Evolutionary conservation across 306 rosid genomes (phyloP), one percentile per base, ranked within the genome.

Genomic region (Adenanthera pavonina): DNA sequence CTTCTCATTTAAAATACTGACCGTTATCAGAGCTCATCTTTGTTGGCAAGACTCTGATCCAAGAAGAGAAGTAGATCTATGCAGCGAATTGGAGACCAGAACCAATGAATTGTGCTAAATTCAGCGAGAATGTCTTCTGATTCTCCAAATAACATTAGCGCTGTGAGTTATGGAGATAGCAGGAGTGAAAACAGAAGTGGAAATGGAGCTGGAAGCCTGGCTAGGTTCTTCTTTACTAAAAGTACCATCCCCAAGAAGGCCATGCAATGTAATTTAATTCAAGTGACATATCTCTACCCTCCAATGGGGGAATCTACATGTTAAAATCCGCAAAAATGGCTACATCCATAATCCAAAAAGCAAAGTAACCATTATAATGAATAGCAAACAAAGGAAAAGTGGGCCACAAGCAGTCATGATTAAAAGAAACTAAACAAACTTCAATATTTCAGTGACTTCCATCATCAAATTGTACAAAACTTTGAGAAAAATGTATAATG

Each of bases 301-400:
- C 97, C 74, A 91, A 70, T 46, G 95, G 94, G 72, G 98, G 98
- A 94, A 94, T 80, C 97, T 94, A 78, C 97, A 92, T 9, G 97
- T 91, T 76, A 90, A 76, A 52, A 94, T 97, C 98, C 89, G 79
- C 81, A 86, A 48, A 69, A 44, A 43, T 74, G 44, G 46, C 48
- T 59, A 76, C 69, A 81, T 69, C 25, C 74, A 38, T 43, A 43
- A 43, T 43, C 46, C 46, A 43, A 2, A 46, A 46, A 46, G 12
- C 49, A 8, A 46, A 46, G 49, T 46, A 2, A 46, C 49, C 8
- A 46, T 46, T 46, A 33, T 25, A 25, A 25, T 70, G n/a, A 78
- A 81, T 66, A 51, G 10, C 49, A 10, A 34, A 48, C 38, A 36
- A 8, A 40, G 67, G 53, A 83, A 71, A 73, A 40, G 13, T 25